Base-by-base conservation (phyloP, 108 stramenopile genomes). In the Discostella pseudostelligera region DNA sequence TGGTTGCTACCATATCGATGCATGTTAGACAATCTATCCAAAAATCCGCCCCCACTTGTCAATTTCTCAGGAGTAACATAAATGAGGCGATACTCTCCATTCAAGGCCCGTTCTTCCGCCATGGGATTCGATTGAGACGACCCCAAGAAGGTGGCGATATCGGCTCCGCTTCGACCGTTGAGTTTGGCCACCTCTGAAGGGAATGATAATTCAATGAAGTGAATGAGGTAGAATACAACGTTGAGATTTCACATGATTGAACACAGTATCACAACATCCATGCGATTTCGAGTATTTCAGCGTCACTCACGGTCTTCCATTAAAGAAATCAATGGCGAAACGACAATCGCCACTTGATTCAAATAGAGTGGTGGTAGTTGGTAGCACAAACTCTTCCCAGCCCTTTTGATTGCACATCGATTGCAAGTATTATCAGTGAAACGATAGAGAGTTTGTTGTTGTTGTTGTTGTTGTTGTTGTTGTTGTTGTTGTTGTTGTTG, bases 21-120 rank as follows among this genome's bases (percentile, higher is more conserved):
- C 73, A 75, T 56, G 8, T 63, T 25, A 28, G 75, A 75, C 59
- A 92, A 56, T 11, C 56, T 62, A 32, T 83, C 84, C 43, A 85
- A 51, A 68, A 86, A 85, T 0, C 43, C 53, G 25, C 63, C 69
- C 16, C 36, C 54, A 1, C 74, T 45, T 12, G 59, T 42, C 65
- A 95, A 61, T 56, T 90, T 93, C 68, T 99, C 98, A 8, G 97
- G 98, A 4, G 96, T 98, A 1, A 93, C 63, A 76, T 96, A 99
- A 1, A 98, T 70, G 35, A 99, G 69, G 48, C 57, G 46, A 74
- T 65, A 86, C 42, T 85, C 80, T 16, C 92, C 92, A 24, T 56
- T 55, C 39, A 86, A 32, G 2, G 83, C 88, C 22, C 65, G 35
- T 21, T 50, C 60, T 65, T 90, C 83, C 32, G 69, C 80, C 1